Evolutionary conservation across 169 alveolate genomes (phyloP).

Genomic region (Perkinsus marinus): DNA sequence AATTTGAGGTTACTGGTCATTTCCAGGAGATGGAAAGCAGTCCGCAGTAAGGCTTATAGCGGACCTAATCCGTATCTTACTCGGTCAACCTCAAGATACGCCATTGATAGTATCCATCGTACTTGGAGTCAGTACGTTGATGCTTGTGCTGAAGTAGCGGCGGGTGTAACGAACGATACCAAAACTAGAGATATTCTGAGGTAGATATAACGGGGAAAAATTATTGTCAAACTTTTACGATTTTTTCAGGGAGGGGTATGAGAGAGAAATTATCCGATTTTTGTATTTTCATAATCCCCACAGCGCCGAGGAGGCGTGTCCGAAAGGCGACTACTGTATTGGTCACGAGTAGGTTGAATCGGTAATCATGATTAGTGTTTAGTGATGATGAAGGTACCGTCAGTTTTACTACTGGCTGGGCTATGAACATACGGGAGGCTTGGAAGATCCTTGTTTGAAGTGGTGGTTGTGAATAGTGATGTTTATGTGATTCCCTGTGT

Average conservation of each 20-base stretch:
- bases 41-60: slow-evolving; percentile 6
- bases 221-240: background rate
- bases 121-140: background rate
- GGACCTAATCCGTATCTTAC: too few species aligned
- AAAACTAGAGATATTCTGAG: background rate
- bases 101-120: background rate
- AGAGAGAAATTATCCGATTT: background rate
- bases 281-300: background rate
- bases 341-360: too few species aligned
- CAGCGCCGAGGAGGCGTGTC: background rate
- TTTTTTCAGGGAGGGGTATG: background rate
- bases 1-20: slow-evolving; percentile 24
- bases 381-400: background rate
- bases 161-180: background rate
- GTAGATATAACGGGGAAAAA: background rate
- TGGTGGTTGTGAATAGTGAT: background rate
- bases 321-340: background rate
- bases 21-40: background rate
- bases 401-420: background rate
- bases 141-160: background rate
- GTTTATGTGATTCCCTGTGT: too few species aligned
- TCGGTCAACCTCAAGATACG: background rate
- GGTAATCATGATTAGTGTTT: too few species aligned
- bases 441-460: background rate
- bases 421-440: background rate